A percentile compares a stretch with the other conserved stretches of the same genome.
These are phyloP conservation scores for Talaromyces sp. DNA, from an alignment of 2,329 filamentous ascomycete species.

Conservation along the genomic window DNA sequence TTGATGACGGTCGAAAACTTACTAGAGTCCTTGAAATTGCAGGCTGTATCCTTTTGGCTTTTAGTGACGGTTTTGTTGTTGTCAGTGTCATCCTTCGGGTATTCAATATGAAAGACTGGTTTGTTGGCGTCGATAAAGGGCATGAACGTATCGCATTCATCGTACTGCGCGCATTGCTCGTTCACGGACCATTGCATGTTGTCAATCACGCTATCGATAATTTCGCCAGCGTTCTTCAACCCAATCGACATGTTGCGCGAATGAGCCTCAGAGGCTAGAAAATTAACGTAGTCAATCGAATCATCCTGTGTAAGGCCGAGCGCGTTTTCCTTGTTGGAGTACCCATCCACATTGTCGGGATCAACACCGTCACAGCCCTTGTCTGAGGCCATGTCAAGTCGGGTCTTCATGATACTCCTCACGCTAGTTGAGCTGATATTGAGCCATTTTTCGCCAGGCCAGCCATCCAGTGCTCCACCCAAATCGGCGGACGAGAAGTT, in stretches of 20 bases:
- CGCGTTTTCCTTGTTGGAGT: slow-evolving; percentile 57
- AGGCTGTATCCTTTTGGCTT: slow-evolving; percentile 36
- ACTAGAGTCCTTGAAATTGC: slow-evolving; percentile 40
- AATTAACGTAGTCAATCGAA: slow-evolving; percentile 54
- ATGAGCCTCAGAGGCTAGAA: slow-evolving; percentile 52
- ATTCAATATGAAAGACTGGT: slow-evolving; percentile 70
- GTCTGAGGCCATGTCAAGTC: slow-evolving; percentile 52
- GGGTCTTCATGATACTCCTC: slow-evolving; percentile 57
- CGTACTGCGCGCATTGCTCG: slow-evolving; percentile 60
- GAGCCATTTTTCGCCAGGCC: slow-evolving; percentile 64
- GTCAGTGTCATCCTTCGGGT: slow-evolving; percentile 46
- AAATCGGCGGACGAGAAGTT: slow-evolving; percentile 52
- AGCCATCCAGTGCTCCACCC: slow-evolving; percentile 55
- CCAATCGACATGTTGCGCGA: slow-evolving; percentile 55
- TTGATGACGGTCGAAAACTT: slow-evolving; percentile 62
- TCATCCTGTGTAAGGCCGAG: slow-evolving; percentile 48
- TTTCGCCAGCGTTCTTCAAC: slow-evolving; percentile 61
- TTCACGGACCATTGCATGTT: slow-evolving; percentile 62
- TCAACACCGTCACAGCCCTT: slow-evolving; percentile 66
- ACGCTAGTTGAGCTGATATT: slow-evolving; percentile 53
- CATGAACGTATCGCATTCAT: slow-evolving; percentile 54
- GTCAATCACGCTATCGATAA: slow-evolving; percentile 48
- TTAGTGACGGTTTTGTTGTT: slow-evolving; percentile 28
- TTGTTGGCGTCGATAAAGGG: slow-evolving; percentile 56
- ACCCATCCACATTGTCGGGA: slow-evolving; percentile 66